Conservation (phyloP, 2,329 filamentous ascomycete species). For the Ophiostoma piceae region DNA sequence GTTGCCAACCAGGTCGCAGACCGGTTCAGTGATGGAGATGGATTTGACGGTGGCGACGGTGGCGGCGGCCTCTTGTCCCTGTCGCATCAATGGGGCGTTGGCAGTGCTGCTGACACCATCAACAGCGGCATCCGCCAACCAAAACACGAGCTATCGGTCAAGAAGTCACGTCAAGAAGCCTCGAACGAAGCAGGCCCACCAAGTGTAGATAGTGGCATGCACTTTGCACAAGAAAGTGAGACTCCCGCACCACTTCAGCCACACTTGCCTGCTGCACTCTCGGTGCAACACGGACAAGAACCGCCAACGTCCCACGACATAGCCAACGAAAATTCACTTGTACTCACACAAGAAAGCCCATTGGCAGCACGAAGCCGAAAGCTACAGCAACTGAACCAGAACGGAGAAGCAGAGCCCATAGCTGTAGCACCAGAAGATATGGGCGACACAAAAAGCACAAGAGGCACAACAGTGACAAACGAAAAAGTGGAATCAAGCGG, state of each 20-base stretch:
- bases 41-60: not conserved
- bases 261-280: not conserved
- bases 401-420: not conserved
- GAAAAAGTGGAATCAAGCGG: not conserved
- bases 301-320: not conserved
- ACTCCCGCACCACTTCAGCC: not conserved
- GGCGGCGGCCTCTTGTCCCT: constrained; percentile 15
- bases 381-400: not conserved
- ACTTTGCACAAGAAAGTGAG: not conserved
- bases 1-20: constrained; percentile 95
- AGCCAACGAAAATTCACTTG: not conserved
- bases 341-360: constrained; percentile 43
- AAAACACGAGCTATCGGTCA: constrained; percentile 23
- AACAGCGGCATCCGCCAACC: not conserved
- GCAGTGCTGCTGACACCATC: not conserved
- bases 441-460: not conserved
- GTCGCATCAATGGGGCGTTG: constrained; percentile 17
- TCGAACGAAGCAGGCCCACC: not conserved
- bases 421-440: not conserved
- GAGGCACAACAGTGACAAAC: not conserved
- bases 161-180: constrained; percentile 19
- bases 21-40: constrained; percentile 54
- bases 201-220: not conserved
- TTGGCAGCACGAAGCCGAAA: constrained; percentile 43
- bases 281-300: not conserved